phyloP scores from a whole-genome alignment of 345 rosid species.

The Acer campestre region DNA sequence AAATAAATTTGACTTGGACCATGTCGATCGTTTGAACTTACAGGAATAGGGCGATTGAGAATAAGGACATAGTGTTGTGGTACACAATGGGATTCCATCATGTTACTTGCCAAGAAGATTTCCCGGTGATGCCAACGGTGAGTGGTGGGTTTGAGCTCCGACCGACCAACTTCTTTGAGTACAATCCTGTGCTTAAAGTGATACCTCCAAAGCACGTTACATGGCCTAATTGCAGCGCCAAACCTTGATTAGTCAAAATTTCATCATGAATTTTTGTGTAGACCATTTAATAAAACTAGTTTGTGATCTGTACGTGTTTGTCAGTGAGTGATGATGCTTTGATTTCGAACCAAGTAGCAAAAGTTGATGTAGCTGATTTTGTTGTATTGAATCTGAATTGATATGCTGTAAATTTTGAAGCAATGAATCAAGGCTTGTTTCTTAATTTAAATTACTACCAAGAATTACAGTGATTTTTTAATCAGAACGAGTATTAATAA shows the following conservation, averaged over 20 bases:
- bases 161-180: slow-evolving; percentile 28
- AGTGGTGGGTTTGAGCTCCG: slow-evolving; percentile 29
- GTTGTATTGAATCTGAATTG: neutral
- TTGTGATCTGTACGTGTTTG: too few relatives aligned
- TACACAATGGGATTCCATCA: slow-evolving; percentile 34
- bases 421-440: neutral
- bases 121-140: slow-evolving; percentile 32
- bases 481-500: too few relatives aligned
- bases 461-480: too few relatives aligned
- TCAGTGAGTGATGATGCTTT: too few relatives aligned
- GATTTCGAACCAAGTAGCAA: too few relatives aligned
- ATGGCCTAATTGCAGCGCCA: slow-evolving; percentile 2
- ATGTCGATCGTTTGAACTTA: too few relatives aligned
- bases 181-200: slow-evolving; percentile 31
- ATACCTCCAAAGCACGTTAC: neutral
- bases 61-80: slow-evolving; percentile 36
- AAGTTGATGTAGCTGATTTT: too few relatives aligned
- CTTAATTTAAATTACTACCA: too few relatives aligned
- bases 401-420: neutral
- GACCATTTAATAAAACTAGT: too few relatives aligned
- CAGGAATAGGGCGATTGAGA: slow-evolving; percentile 26
- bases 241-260: neutral
- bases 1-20: too few relatives aligned
- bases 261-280: too few relatives aligned
- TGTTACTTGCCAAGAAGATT: slow-evolving; percentile 37